These are phyloP conservation scores for Acacia melanoxylon DNA, from an alignment of 306 rosid species.

Conservation along the genomic window DNA sequence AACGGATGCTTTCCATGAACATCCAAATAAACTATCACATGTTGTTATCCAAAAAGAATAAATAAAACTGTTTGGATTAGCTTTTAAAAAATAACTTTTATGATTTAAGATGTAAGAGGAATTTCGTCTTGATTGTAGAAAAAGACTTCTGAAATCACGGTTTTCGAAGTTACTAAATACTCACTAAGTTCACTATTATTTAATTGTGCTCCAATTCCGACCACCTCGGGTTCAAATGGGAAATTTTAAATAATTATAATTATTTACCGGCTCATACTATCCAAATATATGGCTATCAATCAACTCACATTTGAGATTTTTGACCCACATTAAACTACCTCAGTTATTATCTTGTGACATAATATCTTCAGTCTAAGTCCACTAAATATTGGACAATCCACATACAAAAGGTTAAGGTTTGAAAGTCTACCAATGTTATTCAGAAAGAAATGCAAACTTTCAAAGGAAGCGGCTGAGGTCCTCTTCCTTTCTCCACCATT, in stretches of 20 bases:
- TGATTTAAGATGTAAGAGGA: no score
- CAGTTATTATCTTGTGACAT: not conserved
- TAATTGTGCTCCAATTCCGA: not conserved
- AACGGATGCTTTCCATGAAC: no score
- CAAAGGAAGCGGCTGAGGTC: no score
- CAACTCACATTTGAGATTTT: not conserved
- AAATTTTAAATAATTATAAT: not conserved
- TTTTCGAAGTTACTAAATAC: no score
- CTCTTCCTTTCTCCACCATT: no score
- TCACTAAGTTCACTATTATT: not conserved
- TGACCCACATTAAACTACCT: not conserved
- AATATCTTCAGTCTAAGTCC: not conserved
- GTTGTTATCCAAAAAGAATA: not conserved
- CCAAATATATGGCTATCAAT: not conserved
- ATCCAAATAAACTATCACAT: not conserved
- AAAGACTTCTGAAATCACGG: no score
- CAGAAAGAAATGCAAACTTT: no score
- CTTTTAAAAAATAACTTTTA: no score
- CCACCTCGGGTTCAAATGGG: not conserved
- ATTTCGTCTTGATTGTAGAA: no score
- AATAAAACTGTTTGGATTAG: not conserved
- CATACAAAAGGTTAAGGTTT: no score
- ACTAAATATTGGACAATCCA: no score
- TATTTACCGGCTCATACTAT: not conserved
- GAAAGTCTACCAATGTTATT: no score